phyloP scores from a whole-genome alignment of 1,139 yeast genomes.

The Yamadazyma trypodendri region DNA sequence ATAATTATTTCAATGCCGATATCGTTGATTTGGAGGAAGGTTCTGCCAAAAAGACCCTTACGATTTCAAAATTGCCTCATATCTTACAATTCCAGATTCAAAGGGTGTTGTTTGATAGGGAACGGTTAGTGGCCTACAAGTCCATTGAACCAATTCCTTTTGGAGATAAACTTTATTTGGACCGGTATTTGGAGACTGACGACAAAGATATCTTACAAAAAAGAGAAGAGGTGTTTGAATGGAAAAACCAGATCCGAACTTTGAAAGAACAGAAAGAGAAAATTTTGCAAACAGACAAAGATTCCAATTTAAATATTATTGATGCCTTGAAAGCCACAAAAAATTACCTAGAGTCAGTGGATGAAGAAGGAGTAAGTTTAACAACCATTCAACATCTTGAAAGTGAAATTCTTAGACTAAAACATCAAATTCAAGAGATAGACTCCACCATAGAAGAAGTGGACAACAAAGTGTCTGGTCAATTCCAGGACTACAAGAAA shows the following conservation, averaged over 20 bases:
- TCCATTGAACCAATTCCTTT: slow-evolving; percentile 81
- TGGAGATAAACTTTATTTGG: slow-evolving; percentile 75
- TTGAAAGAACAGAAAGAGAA: slow-evolving; percentile 43
- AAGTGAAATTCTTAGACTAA: slow-evolving; percentile 23
- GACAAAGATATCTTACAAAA: slow-evolving; percentile 54
- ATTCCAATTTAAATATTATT: slow-evolving; percentile 50
- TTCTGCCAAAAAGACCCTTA: slow-evolving; percentile 66
- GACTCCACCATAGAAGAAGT: slow-evolving; percentile 29
- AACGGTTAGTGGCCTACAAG: slow-evolving; percentile 71
- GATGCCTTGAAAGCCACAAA: slow-evolving; percentile 51
- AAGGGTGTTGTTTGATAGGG: slow-evolving; percentile 86
- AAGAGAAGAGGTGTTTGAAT: slow-evolving; percentile 58
- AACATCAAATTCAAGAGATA: slow-evolving; percentile 19
- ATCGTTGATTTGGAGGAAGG: slow-evolving; percentile 71
- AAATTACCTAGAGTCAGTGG: slow-evolving; percentile 48
- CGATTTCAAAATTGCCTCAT: slow-evolving; percentile 71
- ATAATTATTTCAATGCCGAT: slow-evolving; percentile 78
- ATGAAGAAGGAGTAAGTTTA: slow-evolving; percentile 29
- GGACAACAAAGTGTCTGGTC: slow-evolving; percentile 48
- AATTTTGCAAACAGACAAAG: slow-evolving; percentile 43
- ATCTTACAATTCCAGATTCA: slow-evolving; percentile 90
- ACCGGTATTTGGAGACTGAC: slow-evolving; percentile 77
- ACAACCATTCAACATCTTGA: slow-evolving; percentile 39
- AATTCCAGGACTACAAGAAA: slow-evolving; percentile 57
- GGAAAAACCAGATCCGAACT: slow-evolving; percentile 57